These are phyloP conservation scores for Excoecaria cochinchinensis DNA, from an alignment of 345 rosid species.

Conservation along the genomic window DNA sequence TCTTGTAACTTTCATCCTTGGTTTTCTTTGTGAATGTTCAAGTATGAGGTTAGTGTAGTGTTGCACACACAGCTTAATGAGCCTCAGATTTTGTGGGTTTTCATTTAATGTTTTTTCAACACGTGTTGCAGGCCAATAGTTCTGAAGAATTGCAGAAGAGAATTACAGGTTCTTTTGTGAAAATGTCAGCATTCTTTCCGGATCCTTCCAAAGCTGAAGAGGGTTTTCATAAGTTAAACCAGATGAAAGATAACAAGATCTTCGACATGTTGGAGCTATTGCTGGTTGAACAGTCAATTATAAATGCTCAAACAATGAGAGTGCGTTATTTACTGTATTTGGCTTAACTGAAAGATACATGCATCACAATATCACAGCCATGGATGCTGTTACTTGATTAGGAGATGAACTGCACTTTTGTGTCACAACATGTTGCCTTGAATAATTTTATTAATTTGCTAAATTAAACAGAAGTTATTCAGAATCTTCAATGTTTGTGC, in stretches of 20 bases:
- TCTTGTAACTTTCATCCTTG: background rate
- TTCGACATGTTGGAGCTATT: constrained; percentile 52
- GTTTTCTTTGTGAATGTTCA: background rate
- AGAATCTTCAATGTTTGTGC: background rate
- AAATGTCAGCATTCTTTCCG: constrained; percentile 75
- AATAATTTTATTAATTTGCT: background rate
- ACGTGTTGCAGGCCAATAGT: constrained; percentile 47
- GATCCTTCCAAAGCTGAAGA: constrained; percentile 76
- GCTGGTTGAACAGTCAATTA: constrained; percentile 46
- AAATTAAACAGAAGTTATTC: background rate
- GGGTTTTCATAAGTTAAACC: constrained; percentile 59
- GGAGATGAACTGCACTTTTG: background rate
- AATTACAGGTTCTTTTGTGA: constrained; percentile 43
- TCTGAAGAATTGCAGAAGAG: constrained; percentile 50
- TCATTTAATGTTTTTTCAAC: constrained; percentile 11
- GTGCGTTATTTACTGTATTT: constrained; percentile 38
- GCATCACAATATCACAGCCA: background rate
- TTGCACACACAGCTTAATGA: background rate
- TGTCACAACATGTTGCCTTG: background rate
- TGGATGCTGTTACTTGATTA: background rate
- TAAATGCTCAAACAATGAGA: constrained; percentile 40
- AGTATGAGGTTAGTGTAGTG: background rate
- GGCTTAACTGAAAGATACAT: constrained; percentile 5
- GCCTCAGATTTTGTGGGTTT: constrained; percentile 3
- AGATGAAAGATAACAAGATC: constrained; percentile 57